Evolutionary conservation across 192 early-diverging fungal species (phyloP), one percentile per base, ranked within the genome.

Genomic region (Coemansia sp.): DNA sequence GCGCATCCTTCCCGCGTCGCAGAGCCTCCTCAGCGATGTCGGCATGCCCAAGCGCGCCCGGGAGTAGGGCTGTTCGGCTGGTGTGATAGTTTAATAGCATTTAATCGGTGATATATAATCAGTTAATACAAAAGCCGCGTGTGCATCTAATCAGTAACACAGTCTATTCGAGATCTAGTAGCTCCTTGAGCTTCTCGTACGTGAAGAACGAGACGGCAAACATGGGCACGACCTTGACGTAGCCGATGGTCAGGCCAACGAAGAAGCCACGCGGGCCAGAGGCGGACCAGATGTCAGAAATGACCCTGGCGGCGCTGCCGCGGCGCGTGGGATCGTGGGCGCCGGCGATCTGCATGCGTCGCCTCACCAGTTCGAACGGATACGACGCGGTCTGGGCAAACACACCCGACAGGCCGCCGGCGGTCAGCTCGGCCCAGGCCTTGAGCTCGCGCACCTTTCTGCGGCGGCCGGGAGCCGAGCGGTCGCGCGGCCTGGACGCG

Each of bases 181-280:
- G 11, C 20, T 56, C 68, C 66, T 82, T 82, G 31, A 82, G 75
- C 63, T 68, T 77, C 31, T 96, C 91, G 75, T 99, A 99, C 0
- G 87, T 87, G 61, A 87, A 90, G 78, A 97, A 97, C 18, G 86
- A 87, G 18, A 95, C 88, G 7, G 92, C 94, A 65, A 87, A 87
- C 94, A 99, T 95, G 0, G 96, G 96, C 30, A 87, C 87, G 3
- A 99, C 91, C 75, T 99, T 99, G 68, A 99, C 72, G 73, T 93
- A 99, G 34, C 96, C 96, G 73, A 99, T 99, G 30, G 88, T 93
- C 50, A 99, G 82, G n/a, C 96, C 96, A 12, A 99, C 94, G 87
- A 89, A 99, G 76, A 97, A 96, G 7, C 96, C 96, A 30, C 87
- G 85, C 49, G 86, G 75, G 25, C 95, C 95, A 22, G 84, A 83